Evolutionary conservation across 2,329 filamentous ascomycete species (phyloP).

Genomic region (Plectosphaerella cucumerina): DNA sequence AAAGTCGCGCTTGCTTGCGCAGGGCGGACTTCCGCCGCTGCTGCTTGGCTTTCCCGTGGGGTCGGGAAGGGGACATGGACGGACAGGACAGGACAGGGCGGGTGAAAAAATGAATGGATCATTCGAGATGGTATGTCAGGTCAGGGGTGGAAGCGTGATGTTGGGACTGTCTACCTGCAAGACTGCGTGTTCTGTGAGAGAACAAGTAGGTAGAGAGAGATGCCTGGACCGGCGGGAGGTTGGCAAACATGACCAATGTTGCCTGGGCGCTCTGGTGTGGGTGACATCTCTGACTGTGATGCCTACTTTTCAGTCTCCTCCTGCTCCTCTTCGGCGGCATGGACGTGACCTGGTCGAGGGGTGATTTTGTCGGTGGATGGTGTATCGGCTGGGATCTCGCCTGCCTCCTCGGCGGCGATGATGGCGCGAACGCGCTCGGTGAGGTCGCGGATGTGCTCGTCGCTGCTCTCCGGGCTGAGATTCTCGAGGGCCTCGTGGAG

Average conservation of each 20-base stretch:
- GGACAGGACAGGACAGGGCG: background rate
- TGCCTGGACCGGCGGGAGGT: background rate
- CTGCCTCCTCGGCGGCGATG: constrained; percentile 28
- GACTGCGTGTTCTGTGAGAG: background rate
- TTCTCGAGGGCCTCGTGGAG: constrained; percentile 71
- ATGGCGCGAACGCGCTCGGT: constrained; percentile 67
- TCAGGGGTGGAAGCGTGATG: no score
- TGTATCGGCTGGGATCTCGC: background rate
- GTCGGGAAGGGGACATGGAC: background rate
- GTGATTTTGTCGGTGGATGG: constrained; percentile 6
- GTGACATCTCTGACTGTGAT: background rate
- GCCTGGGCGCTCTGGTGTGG: background rate
- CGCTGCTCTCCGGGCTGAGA: constrained; percentile 71
- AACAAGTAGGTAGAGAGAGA: no score
- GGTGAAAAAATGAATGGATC: background rate
- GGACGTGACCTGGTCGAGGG: constrained; percentile 16
- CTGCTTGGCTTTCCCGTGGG: no score
- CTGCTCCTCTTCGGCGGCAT: constrained; percentile 37
- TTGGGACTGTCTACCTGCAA: background rate
- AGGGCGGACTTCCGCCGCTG: no score
- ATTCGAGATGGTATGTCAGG: no score
- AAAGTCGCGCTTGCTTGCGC: no score
- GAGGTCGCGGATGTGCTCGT: constrained; percentile 81
- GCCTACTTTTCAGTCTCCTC: constrained; percentile 51
- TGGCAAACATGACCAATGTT: background rate